Evolutionary conservation across 805 yeast genomes (phyloP), one percentile per base, ranked within the genome.

Genomic region (Saccharomycopsis microspora): DNA sequence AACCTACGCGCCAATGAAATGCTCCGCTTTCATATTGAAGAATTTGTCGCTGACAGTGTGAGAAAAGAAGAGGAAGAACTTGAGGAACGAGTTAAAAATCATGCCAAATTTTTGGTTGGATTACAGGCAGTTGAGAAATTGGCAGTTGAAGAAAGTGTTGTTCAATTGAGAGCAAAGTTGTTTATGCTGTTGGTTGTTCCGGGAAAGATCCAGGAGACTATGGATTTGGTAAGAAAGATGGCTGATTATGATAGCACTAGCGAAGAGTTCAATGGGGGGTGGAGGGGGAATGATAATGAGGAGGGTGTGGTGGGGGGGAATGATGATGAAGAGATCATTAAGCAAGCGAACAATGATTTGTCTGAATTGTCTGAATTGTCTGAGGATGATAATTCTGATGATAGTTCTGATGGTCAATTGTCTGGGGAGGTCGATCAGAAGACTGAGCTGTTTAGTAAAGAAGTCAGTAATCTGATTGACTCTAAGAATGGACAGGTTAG

Each of bases 1-100:
- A 55, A 59, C 37, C 45, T 62, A 4, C 58, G 63, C 52, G 58
- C 63, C 7, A 61, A 60, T 49, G 65, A 61, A 47, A 39, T 62
- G 5, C 56, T 60, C 47, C 54, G 62, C 48, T 56, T 55, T 3
- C 37, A 33, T 31, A n/a, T 46, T 32, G 42, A 30, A 5, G 10
- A 36, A 6, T 32, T 31, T 41, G 27, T 46, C 19, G 19, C 37
- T 3, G 9, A 19, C 19, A 5, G 11, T 30, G 31, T 43, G 10
- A 10, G 34, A 5, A 8, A 11, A 28, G 39, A 32, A 10, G 43
- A 44, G 5, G 43, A 35, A 9, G 4, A 4, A 33, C 40, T 38
- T 42, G 41, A 31, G 34, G 9, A 42, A 43, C 5, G 27, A 43
- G 49, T 51, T 44, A 61, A 59, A 8, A 11, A 29, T 32, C 8